Conservation (phyloP, 257 asterid genomes). For the Catharanthus roseus region DNA sequence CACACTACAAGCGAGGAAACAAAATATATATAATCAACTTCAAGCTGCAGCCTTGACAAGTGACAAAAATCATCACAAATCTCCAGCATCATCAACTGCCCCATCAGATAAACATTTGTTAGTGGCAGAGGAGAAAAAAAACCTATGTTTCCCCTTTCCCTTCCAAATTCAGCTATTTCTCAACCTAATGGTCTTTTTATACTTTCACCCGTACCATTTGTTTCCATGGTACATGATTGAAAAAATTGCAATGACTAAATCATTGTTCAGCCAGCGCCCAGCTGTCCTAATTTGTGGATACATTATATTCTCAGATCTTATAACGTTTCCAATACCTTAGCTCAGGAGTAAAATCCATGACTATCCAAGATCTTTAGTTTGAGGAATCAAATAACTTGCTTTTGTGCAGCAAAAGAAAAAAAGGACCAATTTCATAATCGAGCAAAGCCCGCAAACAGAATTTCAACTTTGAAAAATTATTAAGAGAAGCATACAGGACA, state of each 20-base stretch:
- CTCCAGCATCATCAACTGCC: neutral
- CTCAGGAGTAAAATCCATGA: neutral
- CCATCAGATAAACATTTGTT: neutral
- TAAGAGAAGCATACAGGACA: neutral
- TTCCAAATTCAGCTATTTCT: neutral
- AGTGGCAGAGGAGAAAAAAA: neutral
- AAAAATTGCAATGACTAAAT: neutral
- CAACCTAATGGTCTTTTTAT: neutral
- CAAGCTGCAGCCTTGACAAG: neutral
- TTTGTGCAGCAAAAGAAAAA: neutral
- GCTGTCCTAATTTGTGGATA: too few species aligned
- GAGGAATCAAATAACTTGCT: neutral
- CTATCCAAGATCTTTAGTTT: neutral
- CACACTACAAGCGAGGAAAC: too few species aligned
- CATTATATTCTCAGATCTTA: neutral
- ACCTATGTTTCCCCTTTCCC: neutral
- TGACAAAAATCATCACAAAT: neutral
- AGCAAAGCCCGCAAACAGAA: neutral
- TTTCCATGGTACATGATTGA: neutral
- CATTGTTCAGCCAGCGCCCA: slow-evolving; percentile 1
- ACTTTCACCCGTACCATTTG: neutral
- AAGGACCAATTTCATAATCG: neutral
- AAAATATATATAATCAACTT: neutral
- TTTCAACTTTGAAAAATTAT: neutral
- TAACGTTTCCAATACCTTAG: neutral